Evolutionary conservation across 2,329 filamentous ascomycete genomes (phyloP), one percentile per base, ranked within the genome.

Genomic region (Blumeriella jaapii): DNA sequence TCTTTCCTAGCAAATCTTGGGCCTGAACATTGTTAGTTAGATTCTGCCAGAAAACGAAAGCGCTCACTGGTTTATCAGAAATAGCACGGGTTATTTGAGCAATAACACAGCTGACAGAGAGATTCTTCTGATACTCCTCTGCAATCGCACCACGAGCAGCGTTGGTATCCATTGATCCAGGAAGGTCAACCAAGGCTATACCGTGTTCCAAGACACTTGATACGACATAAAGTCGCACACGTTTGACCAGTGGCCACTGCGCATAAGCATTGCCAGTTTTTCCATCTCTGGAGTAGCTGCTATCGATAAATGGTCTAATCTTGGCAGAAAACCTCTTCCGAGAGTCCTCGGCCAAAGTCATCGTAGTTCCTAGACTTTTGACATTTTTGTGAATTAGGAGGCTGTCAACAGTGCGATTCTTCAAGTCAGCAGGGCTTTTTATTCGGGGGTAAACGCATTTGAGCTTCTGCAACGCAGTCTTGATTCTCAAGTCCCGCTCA

Each of bases 371-470:
- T 3, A 50, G 25, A 5, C 36, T 1, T 10, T 22, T 22, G 15
- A 49, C 45, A 17, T 22, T 31, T 1, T 24, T 8, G 22, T 49
- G 23, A 3, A 19, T 8, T 7, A 50, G 13, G 2, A 51, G 40
- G 2, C 34, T 9, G 11, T 39, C 15, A 3, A 41, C 27, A 1
- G 42, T 33, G 4, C 17, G 25, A 1, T 23, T 20, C 55, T 60
- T 58, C 2, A 67, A 49, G 3, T 49, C 40, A 4, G 58, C 42
- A 2, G 58, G 34, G 9, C 47, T 26, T 14, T 34, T 55, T 33
- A 55, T 58, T 0, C 51, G 34, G 2, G 60, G 60, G 40, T 66
- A 67, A 3, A 67, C 57, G 3, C 58, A 56, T 33, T 58, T 56
- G 18, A 67, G 59, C 36, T 66, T 66, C 1, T 59, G 56, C 46